Evolutionary conservation across 2,329 filamentous ascomycete species (phyloP).

Genomic region (Falciphora oryzae): DNA sequence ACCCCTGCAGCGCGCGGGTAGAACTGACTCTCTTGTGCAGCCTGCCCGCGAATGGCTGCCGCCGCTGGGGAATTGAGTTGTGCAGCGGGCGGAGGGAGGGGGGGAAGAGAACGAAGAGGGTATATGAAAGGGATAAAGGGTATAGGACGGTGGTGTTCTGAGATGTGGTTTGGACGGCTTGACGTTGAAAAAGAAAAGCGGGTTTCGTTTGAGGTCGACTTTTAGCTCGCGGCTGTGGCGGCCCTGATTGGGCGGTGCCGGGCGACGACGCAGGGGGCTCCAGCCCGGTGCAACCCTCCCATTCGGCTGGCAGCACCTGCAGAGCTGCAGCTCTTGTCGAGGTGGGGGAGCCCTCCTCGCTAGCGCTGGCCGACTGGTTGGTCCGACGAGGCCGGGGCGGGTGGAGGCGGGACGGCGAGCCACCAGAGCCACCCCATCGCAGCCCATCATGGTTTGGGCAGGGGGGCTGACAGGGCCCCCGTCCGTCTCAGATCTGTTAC

Average conservation of each 20-base stretch:
- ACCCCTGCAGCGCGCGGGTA: not conserved
- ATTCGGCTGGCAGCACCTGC: not conserved
- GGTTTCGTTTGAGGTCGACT: slow-evolving; percentile 35
- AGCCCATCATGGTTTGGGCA: slow-evolving; percentile 10
- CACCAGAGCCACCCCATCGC: slow-evolving; percentile 11
- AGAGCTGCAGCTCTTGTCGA: not conserved
- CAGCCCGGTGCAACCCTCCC: not conserved
- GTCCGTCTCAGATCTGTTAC: slow-evolving; percentile 39
- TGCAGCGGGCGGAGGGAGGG: not conserved
- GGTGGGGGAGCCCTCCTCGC: not conserved
- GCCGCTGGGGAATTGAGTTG: not conserved
- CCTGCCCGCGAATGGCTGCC: not conserved
- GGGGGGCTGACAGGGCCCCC: slow-evolving; percentile 21
- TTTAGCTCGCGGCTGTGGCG: slow-evolving; percentile 23
- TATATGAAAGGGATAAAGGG: not conserved
- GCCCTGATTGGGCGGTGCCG: slow-evolving; percentile 13
- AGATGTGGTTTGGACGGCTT: not conserved
- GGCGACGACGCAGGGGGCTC: not conserved
- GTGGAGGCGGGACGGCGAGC: slow-evolving; percentile 18
- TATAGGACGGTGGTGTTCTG: not conserved
- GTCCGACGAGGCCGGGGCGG: slow-evolving; percentile 8
- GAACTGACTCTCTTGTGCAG: not conserved
- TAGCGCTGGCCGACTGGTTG: too few relatives aligned
- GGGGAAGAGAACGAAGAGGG: not conserved
- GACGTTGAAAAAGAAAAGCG: slow-evolving; percentile 3